Evolutionary conservation across 768 basidiomycete genomes (phyloP), one percentile per base, ranked within the genome.

Genomic region (Psilocybe cyanescens): DNA sequence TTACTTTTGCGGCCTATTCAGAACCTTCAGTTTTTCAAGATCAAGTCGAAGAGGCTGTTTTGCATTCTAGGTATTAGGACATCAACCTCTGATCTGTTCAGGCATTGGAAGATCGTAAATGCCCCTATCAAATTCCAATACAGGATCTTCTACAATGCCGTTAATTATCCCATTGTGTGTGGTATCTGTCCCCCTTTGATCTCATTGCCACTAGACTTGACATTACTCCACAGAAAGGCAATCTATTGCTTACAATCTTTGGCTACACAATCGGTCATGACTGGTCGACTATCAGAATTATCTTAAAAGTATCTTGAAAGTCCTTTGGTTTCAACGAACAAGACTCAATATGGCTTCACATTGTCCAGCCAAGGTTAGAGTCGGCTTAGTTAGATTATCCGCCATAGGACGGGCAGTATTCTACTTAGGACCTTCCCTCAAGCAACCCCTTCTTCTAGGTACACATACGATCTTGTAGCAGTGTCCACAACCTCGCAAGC

Each of bases 401-500:
- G 58, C 67, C 8, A 59, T 63, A 14, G 74, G 75, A 11, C 75
- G 76, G 74, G 75, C 75, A 8, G 59, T 72, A 3, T 50, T 19
- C 2, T 54, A 65, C 1, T 68, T 70, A 16, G 72, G 54, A 0
- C 76, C 76, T 6, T 55, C 70, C 29, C 57, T 77, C 7, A 59
- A 53, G 8, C 57, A 58, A 28, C 47, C 48, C 11, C 62, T 62
- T 8, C 60, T 67, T 31, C 58, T 58, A n/a, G 59, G 57, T n/a
- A n/a, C n/a, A 64, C 62, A 29, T 78, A 71, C 62, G 63, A 64
- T 12, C 54, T 78, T 29, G 70, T 63, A 12, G 78, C 78, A 4
- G 61, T 79, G 19, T 76, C 72, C 17, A 79, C 78, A 1, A 66
- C 71, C 30, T 74, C 71, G 9, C 51, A 51, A 14, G 64, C 63